Conservation (phyloP, 352 stramenopile species). For the Pythium sukuiense region DNA sequence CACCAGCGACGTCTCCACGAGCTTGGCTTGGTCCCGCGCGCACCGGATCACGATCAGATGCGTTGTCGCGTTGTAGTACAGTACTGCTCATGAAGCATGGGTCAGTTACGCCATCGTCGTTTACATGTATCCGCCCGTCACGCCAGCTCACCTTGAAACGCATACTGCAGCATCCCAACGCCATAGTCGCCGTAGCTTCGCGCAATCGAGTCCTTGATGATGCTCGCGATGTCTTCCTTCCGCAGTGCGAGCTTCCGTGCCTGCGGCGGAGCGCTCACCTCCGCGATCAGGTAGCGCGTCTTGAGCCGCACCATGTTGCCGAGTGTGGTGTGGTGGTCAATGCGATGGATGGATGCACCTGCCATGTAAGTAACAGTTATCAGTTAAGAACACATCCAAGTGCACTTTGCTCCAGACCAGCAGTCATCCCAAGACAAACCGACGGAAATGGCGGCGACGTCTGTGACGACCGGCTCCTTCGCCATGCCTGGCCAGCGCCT, state of each 20-base stretch:
- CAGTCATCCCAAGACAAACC: conserved; percentile 2
- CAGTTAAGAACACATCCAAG: not conserved
- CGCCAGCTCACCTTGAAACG: conserved; percentile 61
- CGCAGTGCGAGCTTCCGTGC: conserved; percentile 48
- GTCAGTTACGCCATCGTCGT: not conserved
- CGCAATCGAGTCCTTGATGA: conserved; percentile 67
- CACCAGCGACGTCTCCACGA: conserved; percentile 72
- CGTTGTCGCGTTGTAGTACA: conserved; percentile 65
- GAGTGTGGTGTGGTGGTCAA: not conserved
- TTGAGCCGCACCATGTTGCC: conserved; percentile 74
- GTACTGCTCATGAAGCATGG: conserved; percentile 30
- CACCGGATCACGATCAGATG: conserved; percentile 59
- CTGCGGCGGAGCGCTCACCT: conserved; percentile 35
- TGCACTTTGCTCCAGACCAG: conserved; percentile 2
- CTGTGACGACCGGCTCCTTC: conserved; percentile 25
- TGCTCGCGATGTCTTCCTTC: conserved; percentile 53
- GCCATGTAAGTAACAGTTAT: not conserved
- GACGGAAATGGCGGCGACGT: conserved; percentile 25
- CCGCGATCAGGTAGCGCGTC: conserved; percentile 71
- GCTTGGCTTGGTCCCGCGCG: conserved; percentile 64
- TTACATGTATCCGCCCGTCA: not conserved
- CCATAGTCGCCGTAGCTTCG: conserved; percentile 72
- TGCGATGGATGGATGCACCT: conserved; percentile 4
- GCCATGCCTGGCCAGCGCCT: conserved; percentile 64
- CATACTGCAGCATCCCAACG: conserved; percentile 63